Conservation (phyloP, 352 stramenopile species). For the Globisporangium acanthophoron region DNA sequence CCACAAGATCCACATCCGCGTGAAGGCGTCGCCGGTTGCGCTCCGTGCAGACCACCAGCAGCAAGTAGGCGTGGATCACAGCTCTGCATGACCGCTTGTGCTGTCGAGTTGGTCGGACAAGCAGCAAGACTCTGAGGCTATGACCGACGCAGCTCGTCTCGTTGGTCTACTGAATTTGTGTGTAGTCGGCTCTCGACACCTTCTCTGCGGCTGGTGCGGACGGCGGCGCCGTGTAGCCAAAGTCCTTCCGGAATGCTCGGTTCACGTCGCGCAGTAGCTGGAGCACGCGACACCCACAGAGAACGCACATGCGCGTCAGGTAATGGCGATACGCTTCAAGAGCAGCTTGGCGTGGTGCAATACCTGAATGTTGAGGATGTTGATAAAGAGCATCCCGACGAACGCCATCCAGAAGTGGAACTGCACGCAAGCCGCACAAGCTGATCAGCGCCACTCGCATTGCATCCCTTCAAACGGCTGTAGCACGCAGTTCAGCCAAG, state of each 20-base stretch:
- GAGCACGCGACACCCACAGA: neutral
- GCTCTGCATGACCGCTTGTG: neutral
- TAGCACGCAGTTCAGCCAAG: neutral
- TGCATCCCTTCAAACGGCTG: neutral
- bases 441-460: neutral
- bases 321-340: too few species aligned
- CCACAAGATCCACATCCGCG: neutral
- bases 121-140: too few species aligned
- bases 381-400: constrained; percentile 69
- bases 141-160: too few species aligned
- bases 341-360: neutral
- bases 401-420: constrained; percentile 72
- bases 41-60: neutral
- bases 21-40: neutral
- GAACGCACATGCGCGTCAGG: neutral
- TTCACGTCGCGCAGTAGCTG: constrained; percentile 56
- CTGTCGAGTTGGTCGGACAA: too few species aligned
- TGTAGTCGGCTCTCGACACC: neutral
- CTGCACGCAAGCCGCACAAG: constrained; percentile 10
- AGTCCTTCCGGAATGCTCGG: constrained; percentile 53
- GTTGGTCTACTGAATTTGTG: neutral
- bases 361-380: constrained; percentile 58
- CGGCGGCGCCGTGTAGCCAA: constrained; percentile 3
- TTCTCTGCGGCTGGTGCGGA: neutral
- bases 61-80: neutral